phyloP scores from a whole-genome alignment of 805 yeast genomes.

The Kodamaea restingae region DNA sequence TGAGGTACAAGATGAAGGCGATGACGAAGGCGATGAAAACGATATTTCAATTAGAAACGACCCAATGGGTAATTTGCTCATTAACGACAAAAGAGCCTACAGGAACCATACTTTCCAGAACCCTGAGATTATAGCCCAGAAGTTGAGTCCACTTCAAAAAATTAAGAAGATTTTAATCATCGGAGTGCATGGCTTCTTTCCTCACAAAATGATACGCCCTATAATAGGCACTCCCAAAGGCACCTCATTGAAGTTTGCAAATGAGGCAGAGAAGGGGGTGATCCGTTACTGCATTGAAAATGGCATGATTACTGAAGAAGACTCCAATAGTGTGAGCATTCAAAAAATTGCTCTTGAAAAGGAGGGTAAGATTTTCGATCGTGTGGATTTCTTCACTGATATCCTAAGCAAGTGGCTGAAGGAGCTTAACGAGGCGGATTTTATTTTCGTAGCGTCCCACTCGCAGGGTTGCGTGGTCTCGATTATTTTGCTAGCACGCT shows the following conservation, averaged over 20 bases:
- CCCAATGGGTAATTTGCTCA: slow-evolving; percentile 38
- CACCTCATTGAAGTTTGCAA: slow-evolving; percentile 84
- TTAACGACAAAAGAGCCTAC: slow-evolving; percentile 25
- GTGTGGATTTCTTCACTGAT: slow-evolving; percentile 77
- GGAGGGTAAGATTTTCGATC: slow-evolving; percentile 84
- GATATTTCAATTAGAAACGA: slow-evolving; percentile 39
- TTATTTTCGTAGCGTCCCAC: slow-evolving; percentile 87
- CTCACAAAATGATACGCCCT: slow-evolving; percentile 78
- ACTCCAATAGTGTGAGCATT: slow-evolving; percentile 43
- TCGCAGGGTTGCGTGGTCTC: slow-evolving; percentile 96
- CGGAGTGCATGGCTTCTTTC: slow-evolving; percentile 97
- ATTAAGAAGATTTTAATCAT: slow-evolving; percentile 68
- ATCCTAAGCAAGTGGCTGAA: slow-evolving; percentile 64
- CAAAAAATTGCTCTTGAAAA: slow-evolving; percentile 91
- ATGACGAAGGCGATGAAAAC: slow-evolving; percentile 29
- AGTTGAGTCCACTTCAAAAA: slow-evolving; percentile 25
- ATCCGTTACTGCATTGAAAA: slow-evolving; percentile 53
- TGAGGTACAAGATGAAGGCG: slow-evolving; percentile 16
- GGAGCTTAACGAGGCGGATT: slow-evolving; percentile 66
- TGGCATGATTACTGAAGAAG: slow-evolving; percentile 30
- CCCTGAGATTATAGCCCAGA: slow-evolving; percentile 23
- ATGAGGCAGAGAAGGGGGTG: slow-evolving; percentile 80
- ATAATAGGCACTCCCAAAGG: slow-evolving; percentile 95
- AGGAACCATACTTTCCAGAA: slow-evolving; percentile 9
- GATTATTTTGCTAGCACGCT: slow-evolving; percentile 66